Evolutionary conservation across 1,139 yeast genomes (phyloP).

Genomic region (Scheffersomyces lignicola): DNA sequence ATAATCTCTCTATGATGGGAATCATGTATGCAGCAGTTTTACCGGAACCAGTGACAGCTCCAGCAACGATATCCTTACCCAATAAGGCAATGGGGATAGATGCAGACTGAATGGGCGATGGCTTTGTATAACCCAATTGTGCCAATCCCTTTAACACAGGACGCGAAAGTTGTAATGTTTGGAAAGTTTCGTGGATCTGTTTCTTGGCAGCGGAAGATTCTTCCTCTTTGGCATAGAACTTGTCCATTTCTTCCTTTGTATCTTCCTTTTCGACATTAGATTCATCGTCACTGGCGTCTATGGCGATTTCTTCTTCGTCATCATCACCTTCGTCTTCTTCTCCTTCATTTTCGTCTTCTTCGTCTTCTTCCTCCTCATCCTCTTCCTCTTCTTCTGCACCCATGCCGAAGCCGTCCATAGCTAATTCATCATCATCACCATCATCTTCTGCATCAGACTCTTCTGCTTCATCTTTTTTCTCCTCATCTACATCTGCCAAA

Average conservation of each 20-base stretch:
- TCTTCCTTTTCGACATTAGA: conserved; percentile 20
- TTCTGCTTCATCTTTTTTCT: conserved; percentile 28
- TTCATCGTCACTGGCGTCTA: conserved; percentile 26
- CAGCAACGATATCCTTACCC: conserved; percentile 97
- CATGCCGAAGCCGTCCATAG: conserved; percentile 76
- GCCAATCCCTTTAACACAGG: conserved; percentile 85
- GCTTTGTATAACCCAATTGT: conserved; percentile 76
- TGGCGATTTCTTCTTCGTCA: conserved; percentile 26
- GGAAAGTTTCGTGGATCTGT: conserved; percentile 63
- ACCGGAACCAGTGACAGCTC: conserved; percentile 99
- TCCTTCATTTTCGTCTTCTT: conserved; percentile 22
- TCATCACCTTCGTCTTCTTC: conserved; percentile 21
- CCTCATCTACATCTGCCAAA: conserved; percentile 43
- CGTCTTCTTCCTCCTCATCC: conserved; percentile 27
- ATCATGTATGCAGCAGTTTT: conserved; percentile 98
- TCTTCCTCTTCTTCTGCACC: conserved; percentile 40
- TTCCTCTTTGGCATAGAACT: conserved; percentile 62
- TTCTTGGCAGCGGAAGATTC: conserved; percentile 41
- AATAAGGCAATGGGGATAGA: conserved; percentile 89
- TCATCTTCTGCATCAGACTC: conserved; percentile 26
- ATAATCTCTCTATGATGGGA: conserved; percentile 88
- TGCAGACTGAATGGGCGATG: conserved; percentile 93
- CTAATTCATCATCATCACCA: conserved; percentile 35
- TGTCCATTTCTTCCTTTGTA: conserved; percentile 37
- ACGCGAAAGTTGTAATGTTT: conserved; percentile 77